Percentiles rank a stretch among this genome's conserved stretches.
Evolutionary conservation across 768 basidiomycete species (phyloP).

Genomic region (Boletellus ananiceps): DNA sequence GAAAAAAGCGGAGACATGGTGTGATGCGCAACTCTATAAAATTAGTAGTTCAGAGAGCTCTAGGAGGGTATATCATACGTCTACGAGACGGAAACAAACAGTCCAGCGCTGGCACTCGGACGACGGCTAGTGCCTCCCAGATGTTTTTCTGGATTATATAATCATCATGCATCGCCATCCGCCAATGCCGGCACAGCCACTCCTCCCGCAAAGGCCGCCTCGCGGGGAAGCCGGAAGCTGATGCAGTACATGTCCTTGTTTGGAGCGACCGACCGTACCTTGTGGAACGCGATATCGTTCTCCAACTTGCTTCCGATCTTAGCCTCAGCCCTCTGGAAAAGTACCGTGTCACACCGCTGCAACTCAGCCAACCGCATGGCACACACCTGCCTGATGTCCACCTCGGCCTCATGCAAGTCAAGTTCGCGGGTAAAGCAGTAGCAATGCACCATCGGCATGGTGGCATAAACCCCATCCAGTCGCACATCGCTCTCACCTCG

Average conservation of each 20-base stretch:
- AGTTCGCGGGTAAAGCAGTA: constrained; percentile 93
- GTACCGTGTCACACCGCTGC: constrained; percentile 11
- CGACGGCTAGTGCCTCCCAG: no score
- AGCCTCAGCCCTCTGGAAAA: constrained; percentile 64
- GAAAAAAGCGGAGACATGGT: constrained; percentile 38
- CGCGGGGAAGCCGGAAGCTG: constrained; percentile 68
- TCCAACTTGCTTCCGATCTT: constrained; percentile 53
- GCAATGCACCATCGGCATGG: constrained; percentile 90
- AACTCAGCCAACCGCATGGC: constrained; percentile 2
- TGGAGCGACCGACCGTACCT: constrained; percentile 91
- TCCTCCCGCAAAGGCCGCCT: constrained; percentile 34
- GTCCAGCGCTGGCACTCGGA: constrained; percentile 19
- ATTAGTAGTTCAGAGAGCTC: constrained; percentile 27
- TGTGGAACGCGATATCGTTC: constrained; percentile 52
- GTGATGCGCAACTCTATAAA: constrained; percentile 16
- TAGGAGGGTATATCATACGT: constrained; percentile 31
- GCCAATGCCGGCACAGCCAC: neutral
- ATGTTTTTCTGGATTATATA: constrained; percentile 22
- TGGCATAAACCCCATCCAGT: constrained; percentile 42
- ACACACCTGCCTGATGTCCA: constrained; percentile 78
- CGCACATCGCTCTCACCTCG: constrained; percentile 30
- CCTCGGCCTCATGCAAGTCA: constrained; percentile 60
- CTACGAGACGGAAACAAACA: constrained; percentile 19
- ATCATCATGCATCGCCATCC: constrained; percentile 34
- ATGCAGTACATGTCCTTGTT: constrained; percentile 98